These are phyloP conservation scores for Raddia distichophylla DNA, from an alignment of 176 grass and related monocot genomes.

Conservation along the genomic window DNA sequence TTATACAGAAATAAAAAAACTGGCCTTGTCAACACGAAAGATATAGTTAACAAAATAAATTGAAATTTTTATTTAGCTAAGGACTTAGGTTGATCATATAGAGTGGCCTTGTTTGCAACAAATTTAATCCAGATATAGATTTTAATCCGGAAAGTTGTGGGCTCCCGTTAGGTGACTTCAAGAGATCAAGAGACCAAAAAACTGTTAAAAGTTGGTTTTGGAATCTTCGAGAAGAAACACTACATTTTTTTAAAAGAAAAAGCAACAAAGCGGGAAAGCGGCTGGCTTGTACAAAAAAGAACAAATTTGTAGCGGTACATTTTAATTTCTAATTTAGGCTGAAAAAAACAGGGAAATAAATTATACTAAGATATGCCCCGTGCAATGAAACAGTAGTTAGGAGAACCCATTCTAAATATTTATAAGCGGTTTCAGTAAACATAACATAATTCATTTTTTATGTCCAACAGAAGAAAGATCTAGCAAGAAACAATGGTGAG, in stretches of 20 bases:
- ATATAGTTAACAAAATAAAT: neutral
- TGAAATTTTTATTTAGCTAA: neutral
- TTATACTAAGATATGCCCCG: neutral
- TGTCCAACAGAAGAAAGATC: neutral
- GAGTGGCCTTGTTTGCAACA: too few relatives aligned
- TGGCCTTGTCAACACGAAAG: neutral
- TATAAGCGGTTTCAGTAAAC: neutral
- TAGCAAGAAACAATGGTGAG: neutral
- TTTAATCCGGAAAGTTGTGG: too few relatives aligned
- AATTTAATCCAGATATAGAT: too few relatives aligned
- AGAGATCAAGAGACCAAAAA: too few relatives aligned
- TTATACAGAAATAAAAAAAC: neutral
- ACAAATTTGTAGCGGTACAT: too few relatives aligned
- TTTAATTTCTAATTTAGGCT: too few relatives aligned
- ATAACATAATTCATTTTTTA: neutral
- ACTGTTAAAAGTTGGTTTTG: too few relatives aligned
- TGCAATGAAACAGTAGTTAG: neutral
- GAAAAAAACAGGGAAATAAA: neutral
- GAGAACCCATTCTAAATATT: conserved; percentile 15
- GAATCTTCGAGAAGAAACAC: too few relatives aligned
- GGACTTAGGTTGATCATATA: neutral
- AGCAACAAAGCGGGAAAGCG: too few relatives aligned
- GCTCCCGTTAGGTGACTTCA: too few relatives aligned
- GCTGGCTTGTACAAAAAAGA: too few relatives aligned
- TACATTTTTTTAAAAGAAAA: too few relatives aligned